Percentiles rank a stretch among this genome's conserved stretches.
Conservation (phyloP, 1,284 basidiomycete genomes). For the Thecaphora thlaspeos region DNA sequence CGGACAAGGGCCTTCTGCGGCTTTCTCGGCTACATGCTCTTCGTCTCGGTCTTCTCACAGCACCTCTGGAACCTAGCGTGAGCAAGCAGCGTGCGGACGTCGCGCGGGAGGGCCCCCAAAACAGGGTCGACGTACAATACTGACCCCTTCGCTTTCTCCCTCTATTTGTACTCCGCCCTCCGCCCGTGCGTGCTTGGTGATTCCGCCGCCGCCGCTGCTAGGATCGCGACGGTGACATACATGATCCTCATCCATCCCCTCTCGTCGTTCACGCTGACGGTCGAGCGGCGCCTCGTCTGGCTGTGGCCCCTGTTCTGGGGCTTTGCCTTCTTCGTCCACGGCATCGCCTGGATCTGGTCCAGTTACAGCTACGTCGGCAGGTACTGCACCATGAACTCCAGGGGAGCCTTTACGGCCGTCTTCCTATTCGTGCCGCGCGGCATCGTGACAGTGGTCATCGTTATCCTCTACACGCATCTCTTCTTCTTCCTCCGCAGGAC, state of each 20-base stretch:
- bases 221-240: conserved; percentile 48
- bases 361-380: conserved; percentile 41
- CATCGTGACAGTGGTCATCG: conserved; percentile 38
- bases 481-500: conserved; percentile 51
- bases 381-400: conserved; percentile 35
- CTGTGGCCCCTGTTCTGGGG: conserved; percentile 48
- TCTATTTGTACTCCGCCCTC: background rate
- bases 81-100: background rate
- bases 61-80: conserved; percentile 46
- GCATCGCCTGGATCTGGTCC: conserved; percentile 28
- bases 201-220: background rate
- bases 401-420: conserved; percentile 27
- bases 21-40: conserved; percentile 38
- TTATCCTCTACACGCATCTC: conserved; percentile 50
- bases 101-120: too few species aligned
- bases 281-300: conserved; percentile 41
- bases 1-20: conserved; percentile 19
- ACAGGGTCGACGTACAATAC: too few species aligned
- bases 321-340: conserved; percentile 33
- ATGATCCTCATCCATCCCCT: conserved; percentile 51
- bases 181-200: too few species aligned
- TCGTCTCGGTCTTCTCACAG: conserved; percentile 44
- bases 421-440: conserved; percentile 42
- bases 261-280: conserved; percentile 30
- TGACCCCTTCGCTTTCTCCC: too few species aligned